Conservation (phyloP, 169 alveolate genomes). For the Eimeria falciformis region DNA sequence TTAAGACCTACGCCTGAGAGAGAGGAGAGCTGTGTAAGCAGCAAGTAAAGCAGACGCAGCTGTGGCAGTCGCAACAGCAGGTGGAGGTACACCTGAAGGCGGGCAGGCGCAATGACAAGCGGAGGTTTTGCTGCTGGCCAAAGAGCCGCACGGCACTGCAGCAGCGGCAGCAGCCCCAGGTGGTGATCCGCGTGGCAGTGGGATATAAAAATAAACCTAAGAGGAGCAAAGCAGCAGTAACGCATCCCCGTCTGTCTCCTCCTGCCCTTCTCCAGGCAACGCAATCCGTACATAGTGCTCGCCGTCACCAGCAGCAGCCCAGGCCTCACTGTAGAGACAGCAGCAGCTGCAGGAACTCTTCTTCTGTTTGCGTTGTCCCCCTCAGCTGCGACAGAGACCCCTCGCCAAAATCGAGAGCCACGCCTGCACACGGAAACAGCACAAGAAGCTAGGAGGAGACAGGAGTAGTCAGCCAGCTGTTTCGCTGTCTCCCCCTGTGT, state of each 20-base stretch:
- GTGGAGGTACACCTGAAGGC: conserved; percentile 66
- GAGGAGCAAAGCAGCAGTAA: background rate
- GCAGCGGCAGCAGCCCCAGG: conserved; percentile 85
- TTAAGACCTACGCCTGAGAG: conserved; percentile 15
- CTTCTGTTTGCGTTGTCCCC: background rate
- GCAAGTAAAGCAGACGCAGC: background rate
- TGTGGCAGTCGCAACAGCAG: background rate
- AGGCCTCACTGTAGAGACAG: background rate
- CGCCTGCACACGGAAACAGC: conserved; percentile 77
- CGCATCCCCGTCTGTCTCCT: background rate
- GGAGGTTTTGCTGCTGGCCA: conserved; percentile 78
- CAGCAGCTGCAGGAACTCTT: conserved; percentile 16
- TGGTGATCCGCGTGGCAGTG: conserved; percentile 93
- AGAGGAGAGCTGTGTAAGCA: background rate
- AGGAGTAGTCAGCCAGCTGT: background rate
- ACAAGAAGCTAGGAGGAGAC: background rate
- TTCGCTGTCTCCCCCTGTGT: background rate
- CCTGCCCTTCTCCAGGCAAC: background rate
- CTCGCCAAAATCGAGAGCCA: conserved; percentile 93
- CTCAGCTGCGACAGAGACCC: conserved; percentile 92
- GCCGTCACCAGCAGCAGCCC: background rate
- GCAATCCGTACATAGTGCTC: background rate
- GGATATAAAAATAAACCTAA: conserved; percentile 87
- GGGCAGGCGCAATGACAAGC: conserved; percentile 76
- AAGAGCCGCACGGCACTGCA: conserved; percentile 80